phyloP scores from a whole-genome alignment of 2,329 filamentous ascomycete genomes.

The Zymoseptoria ardabiliae region DNA sequence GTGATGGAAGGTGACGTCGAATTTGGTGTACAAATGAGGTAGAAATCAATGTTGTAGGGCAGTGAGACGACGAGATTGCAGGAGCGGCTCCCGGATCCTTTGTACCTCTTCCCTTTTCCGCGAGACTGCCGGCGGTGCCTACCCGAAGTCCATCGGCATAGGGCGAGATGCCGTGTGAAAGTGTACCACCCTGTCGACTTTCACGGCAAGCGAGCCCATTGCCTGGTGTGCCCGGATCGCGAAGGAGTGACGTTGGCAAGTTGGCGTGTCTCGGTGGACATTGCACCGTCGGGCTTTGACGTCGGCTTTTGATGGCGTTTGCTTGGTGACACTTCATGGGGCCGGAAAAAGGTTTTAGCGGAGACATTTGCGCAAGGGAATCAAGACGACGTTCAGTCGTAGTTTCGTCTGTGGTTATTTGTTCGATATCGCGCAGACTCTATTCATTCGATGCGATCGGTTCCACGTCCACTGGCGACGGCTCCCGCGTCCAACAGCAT shows the following conservation, averaged over 20 bases:
- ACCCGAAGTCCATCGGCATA: constrained; percentile 1
- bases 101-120: neutral
- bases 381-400: no score
- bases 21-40: neutral
- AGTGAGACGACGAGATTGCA: neutral
- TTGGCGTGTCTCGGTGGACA: neutral
- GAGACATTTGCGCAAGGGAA: no score
- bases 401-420: no score
- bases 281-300: neutral
- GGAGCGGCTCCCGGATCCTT: neutral
- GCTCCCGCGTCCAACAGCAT: no score
- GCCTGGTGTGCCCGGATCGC: neutral
- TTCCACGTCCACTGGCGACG: no score
- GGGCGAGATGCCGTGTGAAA: neutral
- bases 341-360: neutral
- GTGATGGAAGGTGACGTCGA: neutral
- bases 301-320: neutral
- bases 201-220: neutral
- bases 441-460: no score
- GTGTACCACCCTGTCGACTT: neutral
- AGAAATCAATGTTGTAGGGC: neutral
- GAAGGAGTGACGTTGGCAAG: neutral
- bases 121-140: constrained; percentile 6
- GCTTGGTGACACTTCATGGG: neutral
- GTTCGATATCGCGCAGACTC: no score